Evolutionary conservation across 192 early-diverging fungal species (phyloP).

Genomic region (Coemansia sp.): DNA sequence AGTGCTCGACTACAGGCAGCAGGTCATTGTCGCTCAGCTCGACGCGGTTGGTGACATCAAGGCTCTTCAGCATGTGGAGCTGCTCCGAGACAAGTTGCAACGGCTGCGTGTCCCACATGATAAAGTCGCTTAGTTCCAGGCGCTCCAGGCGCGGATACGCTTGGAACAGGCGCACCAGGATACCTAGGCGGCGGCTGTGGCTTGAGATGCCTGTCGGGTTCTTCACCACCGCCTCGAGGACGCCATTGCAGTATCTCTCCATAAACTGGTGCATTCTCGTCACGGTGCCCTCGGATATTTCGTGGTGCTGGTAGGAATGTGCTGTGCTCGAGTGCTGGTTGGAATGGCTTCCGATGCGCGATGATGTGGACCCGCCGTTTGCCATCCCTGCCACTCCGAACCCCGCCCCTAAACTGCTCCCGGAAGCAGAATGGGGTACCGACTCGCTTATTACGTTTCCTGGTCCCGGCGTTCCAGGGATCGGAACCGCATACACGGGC

Average conservation of each 20-base stretch:
- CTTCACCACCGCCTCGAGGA: constrained; percentile 40
- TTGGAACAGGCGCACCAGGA: constrained; percentile 44
- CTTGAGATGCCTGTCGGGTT: constrained; percentile 53
- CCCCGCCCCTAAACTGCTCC: constrained; percentile 41
- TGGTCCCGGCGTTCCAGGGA: constrained; percentile 51
- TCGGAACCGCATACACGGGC: constrained; percentile 48
- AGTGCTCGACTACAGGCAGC: constrained; percentile 47
- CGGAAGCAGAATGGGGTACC: constrained; percentile 24
- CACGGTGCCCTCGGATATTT: constrained; percentile 53
- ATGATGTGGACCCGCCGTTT: constrained; percentile 11
- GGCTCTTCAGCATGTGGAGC: constrained; percentile 33
- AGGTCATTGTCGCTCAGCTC: constrained; percentile 51
- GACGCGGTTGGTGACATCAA: constrained; percentile 54
- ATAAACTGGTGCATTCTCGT: constrained; percentile 55
- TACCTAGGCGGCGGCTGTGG: constrained; percentile 40
- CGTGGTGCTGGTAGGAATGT: constrained; percentile 40
- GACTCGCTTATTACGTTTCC: constrained; percentile 54
- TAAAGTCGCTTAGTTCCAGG: constrained; percentile 54
- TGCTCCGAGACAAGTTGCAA: constrained; percentile 44
- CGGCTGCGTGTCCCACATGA: constrained; percentile 56
- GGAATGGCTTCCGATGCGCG: constrained; percentile 20
- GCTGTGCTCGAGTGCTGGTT: constrained; percentile 16
- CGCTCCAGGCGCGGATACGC: constrained; percentile 52
- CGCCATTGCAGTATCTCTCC: constrained; percentile 52
- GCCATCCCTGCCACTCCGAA: constrained; percentile 3